A percentile compares a stretch with the other conserved stretches of the same genome.
These are phyloP conservation scores for Botrytis galanthina DNA, from an alignment of 2,329 filamentous ascomycete species.

Conservation along the genomic window DNA sequence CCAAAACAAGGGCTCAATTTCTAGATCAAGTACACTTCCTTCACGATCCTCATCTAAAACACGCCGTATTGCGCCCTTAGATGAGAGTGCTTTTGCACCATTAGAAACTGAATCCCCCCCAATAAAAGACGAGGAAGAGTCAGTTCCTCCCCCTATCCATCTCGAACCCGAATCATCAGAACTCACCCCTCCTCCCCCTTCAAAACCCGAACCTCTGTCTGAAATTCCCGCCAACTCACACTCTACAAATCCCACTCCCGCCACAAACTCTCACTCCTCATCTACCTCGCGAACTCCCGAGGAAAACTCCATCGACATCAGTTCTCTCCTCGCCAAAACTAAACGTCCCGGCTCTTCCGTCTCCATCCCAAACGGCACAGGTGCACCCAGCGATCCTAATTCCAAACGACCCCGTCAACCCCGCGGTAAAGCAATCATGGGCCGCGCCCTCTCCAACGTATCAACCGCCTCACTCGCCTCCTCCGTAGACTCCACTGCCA, in stretches of 20 bases:
- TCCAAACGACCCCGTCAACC: slow-evolving; percentile 35
- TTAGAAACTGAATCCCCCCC: slow-evolving; percentile 18
- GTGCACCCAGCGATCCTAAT: not conserved
- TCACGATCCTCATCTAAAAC: slow-evolving; percentile 22
- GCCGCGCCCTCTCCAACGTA: slow-evolving; percentile 57
- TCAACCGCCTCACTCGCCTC: slow-evolving; percentile 47
- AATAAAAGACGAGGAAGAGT: slow-evolving; percentile 23
- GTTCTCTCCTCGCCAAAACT: slow-evolving; percentile 36
- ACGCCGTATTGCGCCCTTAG: slow-evolving; percentile 22
- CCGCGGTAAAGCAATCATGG: slow-evolving; percentile 45
- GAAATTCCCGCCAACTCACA: slow-evolving; percentile 16
- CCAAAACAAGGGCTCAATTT: slow-evolving; percentile 2
- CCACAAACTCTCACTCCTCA: not conserved
- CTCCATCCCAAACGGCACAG: not conserved
- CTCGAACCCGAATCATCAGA: slow-evolving; percentile 22
- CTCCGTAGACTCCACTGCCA: slow-evolving; percentile 43
- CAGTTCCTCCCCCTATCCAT: slow-evolving; percentile 5
- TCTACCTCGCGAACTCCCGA: not conserved
- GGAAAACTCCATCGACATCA: slow-evolving; percentile 27
- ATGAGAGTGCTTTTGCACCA: slow-evolving; percentile 28
- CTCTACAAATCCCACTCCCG: slow-evolving; percentile 20
- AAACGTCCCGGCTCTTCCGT: slow-evolving; percentile 29
- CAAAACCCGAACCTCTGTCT: not conserved
- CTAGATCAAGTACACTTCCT: slow-evolving; percentile 21
- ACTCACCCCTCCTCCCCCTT: slow-evolving; percentile 19